phyloP scores from a whole-genome alignment of 2,329 filamentous ascomycete species.

The Aspergillus proliferans region DNA sequence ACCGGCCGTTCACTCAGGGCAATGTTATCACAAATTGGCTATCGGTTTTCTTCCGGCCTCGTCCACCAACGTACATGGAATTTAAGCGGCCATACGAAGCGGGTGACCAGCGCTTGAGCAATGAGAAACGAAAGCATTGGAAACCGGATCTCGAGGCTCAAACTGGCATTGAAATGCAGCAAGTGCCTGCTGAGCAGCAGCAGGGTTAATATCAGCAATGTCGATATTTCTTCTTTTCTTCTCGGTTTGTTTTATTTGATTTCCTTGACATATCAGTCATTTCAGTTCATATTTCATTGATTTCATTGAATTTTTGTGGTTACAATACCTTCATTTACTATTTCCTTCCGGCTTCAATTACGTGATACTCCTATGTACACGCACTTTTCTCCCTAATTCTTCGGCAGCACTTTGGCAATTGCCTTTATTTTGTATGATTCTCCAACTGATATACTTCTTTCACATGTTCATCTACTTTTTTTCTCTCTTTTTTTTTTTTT shows the following conservation, averaged over 20 bases:
- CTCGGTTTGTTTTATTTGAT: not conserved
- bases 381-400: not conserved
- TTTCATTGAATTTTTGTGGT: not conserved
- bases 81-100: constrained; percentile 73
- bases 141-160: constrained; percentile 47
- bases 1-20: constrained; percentile 80
- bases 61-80: constrained; percentile 78
- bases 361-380: not conserved
- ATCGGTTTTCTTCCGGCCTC: constrained; percentile 72
- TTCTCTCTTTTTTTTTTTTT: not conserved
- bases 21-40: constrained; percentile 71
- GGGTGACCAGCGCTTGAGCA: constrained; percentile 79
- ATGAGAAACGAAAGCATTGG: constrained; percentile 48
- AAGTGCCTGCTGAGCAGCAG: constrained; percentile 37
- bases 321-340: not conserved
- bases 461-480: constrained; percentile 3
- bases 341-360: not conserved
- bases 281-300: not conserved
- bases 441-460: not conserved
- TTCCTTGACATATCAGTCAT: not conserved
- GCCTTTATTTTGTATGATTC: constrained; percentile 8
- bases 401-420: constrained; percentile 5
- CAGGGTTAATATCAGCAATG: constrained; percentile 11
- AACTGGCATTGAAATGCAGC: constrained; percentile 66
- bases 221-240: not conserved